phyloP scores from a whole-genome alignment of 2,329 filamentous ascomycete genomes.

The Lizonia empirigonia region DNA sequence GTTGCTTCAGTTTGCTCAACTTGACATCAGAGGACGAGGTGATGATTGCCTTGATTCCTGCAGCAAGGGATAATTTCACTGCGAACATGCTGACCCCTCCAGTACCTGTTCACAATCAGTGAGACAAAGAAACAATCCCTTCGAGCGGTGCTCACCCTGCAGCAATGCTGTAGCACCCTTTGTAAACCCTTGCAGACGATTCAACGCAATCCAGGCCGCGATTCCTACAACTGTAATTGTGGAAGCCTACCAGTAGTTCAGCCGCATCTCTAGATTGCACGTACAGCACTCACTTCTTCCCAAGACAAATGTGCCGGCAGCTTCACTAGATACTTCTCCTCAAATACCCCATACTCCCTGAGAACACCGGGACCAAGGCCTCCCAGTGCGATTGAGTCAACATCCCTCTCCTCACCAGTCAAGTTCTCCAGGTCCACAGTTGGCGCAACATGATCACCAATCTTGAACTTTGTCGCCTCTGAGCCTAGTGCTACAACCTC shows the following conservation, averaged over 20 bases:
- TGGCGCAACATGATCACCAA: constrained; percentile 35
- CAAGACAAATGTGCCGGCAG: constrained; percentile 31
- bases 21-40: constrained; percentile 64
- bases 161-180: constrained; percentile 23
- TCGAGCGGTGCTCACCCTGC: constrained; percentile 14
- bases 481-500: constrained; percentile 31
- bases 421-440: constrained; percentile 13
- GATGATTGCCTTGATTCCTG: constrained; percentile 55
- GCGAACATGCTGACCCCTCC: constrained; percentile 50
- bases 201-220: constrained; percentile 32
- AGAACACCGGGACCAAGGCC: constrained; percentile 26
- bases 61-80: constrained; percentile 32
- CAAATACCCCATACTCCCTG: constrained; percentile 32
- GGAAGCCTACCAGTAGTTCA: constrained; percentile 16
- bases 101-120: constrained; percentile 38
- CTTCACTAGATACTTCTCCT: constrained; percentile 32
- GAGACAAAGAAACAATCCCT: not conserved
- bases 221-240: constrained; percentile 33
- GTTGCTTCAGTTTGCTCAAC: constrained; percentile 54
- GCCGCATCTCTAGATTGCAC: not conserved
- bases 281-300: constrained; percentile 30
- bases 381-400: constrained; percentile 10
- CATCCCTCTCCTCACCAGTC: constrained; percentile 20
- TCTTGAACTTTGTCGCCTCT: constrained; percentile 20
- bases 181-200: constrained; percentile 17